Evolutionary conservation across 768 basidiomycete genomes (phyloP).

Genomic region (Naematelia encephala): DNA sequence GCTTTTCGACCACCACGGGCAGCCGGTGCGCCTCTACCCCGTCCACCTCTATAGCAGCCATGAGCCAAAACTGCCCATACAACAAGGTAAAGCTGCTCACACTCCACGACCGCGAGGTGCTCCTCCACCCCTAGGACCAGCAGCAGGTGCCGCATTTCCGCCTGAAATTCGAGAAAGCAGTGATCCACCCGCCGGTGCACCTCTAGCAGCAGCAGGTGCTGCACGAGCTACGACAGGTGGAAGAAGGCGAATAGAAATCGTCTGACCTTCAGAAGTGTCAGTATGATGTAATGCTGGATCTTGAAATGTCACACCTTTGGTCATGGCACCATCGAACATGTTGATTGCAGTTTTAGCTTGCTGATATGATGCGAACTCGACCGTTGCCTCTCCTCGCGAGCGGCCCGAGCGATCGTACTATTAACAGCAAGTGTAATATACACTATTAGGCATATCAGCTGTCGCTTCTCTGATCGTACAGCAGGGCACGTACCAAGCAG

Average conservation of each 20-base stretch:
- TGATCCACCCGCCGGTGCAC: slow-evolving; percentile 21
- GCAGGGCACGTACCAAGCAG: neutral
- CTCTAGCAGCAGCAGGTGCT: slow-evolving; percentile 10
- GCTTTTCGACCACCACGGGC: slow-evolving; percentile 48
- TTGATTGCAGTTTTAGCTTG: slow-evolving; percentile 82
- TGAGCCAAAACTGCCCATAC: slow-evolving; percentile 14
- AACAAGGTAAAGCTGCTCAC: slow-evolving; percentile 18
- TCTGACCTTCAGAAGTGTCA: slow-evolving; percentile 27
- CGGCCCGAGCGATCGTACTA: slow-evolving; percentile 96
- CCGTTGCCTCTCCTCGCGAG: slow-evolving; percentile 74
- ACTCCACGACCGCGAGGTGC: slow-evolving; percentile 24
- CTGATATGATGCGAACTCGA: slow-evolving; percentile 71
- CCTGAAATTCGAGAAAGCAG: slow-evolving; percentile 39
- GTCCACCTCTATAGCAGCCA: slow-evolving; percentile 56
- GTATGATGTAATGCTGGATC: neutral
- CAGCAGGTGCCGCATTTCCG: slow-evolving; percentile 3
- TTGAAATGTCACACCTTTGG: slow-evolving; percentile 73
- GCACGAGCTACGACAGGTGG: slow-evolving; percentile 24
- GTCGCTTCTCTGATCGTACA: neutral
- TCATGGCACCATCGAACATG: slow-evolving; percentile 78
- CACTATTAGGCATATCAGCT: no score
- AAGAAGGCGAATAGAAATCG: slow-evolving; percentile 41
- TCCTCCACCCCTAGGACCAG: slow-evolving; percentile 15
- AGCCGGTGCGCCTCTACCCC: slow-evolving; percentile 49
- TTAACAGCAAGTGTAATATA: neutral